A percentile compares a stretch with the other conserved stretches of the same genome.
phyloP scores from a whole-genome alignment of 2,329 filamentous ascomycete genomes.

The Aspergillus hortae region DNA sequence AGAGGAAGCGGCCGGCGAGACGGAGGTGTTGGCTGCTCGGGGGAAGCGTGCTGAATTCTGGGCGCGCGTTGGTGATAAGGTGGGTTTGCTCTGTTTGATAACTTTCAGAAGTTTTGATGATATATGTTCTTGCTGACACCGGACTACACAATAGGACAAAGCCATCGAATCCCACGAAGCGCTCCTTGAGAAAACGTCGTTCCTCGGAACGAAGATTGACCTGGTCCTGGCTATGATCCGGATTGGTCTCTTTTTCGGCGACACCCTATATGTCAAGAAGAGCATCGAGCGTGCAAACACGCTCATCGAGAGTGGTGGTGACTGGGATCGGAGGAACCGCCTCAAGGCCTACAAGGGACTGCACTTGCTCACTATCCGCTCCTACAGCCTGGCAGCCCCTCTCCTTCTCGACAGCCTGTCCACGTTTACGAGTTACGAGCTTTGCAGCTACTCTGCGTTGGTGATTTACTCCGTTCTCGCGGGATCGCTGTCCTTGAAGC shows the following conservation, averaged over 20 bases:
- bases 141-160: constrained; percentile 65
- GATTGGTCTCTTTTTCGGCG: constrained; percentile 91
- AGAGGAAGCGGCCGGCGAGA: constrained; percentile 92
- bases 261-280: constrained; percentile 89
- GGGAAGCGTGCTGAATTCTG: constrained; percentile 96
- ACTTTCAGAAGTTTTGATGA: not conserved
- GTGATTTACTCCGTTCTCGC: constrained; percentile 95
- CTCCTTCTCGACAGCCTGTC: constrained; percentile 94
- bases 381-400: constrained; percentile 83
- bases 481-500: constrained; percentile 89
- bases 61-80: constrained; percentile 94
- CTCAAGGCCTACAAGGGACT: constrained; percentile 98
- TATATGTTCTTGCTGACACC: no score
- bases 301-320: constrained; percentile 89
- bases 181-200: constrained; percentile 94
- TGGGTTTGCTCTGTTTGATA: constrained; percentile 34
- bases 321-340: constrained; percentile 97
- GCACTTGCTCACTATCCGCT: constrained; percentile 86
- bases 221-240: constrained; percentile 94
- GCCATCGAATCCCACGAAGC: constrained; percentile 88
- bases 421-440: constrained; percentile 97
- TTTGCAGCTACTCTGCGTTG: constrained; percentile 92
- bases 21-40: constrained; percentile 85
- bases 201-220: constrained; percentile 95
- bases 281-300: constrained; percentile 84